Evolutionary conservation across 495 filamentous ascomycete genomes (phyloP).

Genomic region (Trichocladium antarcticum): DNA sequence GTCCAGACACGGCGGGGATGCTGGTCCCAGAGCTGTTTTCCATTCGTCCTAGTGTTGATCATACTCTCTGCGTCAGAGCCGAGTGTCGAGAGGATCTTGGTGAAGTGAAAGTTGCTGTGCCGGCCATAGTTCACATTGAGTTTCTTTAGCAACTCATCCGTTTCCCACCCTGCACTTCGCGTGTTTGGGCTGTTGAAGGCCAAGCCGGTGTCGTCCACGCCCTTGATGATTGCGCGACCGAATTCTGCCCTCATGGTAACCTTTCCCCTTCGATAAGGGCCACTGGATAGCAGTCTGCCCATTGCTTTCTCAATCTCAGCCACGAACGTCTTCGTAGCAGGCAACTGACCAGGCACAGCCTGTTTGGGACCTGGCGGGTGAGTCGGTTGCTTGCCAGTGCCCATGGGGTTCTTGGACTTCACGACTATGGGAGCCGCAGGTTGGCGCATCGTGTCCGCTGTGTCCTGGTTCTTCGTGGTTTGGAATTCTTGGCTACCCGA

Average conservation of each 20-base stretch:
- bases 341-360: not conserved
- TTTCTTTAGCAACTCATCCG: constrained; percentile 11
- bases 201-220: constrained; percentile 5
- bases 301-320: constrained; percentile 9
- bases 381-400: not conserved
- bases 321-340: not conserved
- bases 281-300: not conserved
- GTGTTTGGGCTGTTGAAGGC: constrained; percentile 14
- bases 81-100: constrained; percentile 30
- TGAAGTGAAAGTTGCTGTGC: constrained; percentile 25
- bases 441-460: not conserved
- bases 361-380: too few species aligned
- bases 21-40: constrained; percentile 14
- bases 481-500: constrained; percentile 1
- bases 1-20: constrained; percentile 17
- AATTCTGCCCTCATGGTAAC: constrained; percentile 32
- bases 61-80: constrained; percentile 30
- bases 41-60: constrained; percentile 17
- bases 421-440: not conserved
- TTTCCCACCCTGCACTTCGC: constrained; percentile 12
- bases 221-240: constrained; percentile 30
- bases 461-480: not conserved
- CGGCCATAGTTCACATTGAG: constrained; percentile 15
- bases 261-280: constrained; percentile 22
- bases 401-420: not conserved